Conservation (phyloP, 192 early-diverging fungal genomes). For the Rhizophagus clarus region DNA sequence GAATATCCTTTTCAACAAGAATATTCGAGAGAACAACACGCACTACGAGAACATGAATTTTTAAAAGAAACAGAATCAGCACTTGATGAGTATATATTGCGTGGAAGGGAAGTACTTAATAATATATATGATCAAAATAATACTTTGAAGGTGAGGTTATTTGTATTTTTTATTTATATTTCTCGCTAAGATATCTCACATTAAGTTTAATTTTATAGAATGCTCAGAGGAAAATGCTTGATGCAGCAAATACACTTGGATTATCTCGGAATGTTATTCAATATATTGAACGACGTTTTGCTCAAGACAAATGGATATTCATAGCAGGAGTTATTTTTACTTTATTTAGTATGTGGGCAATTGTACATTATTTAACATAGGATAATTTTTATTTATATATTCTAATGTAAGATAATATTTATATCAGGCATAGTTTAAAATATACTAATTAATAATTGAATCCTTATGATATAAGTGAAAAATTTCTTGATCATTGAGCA, state of each 20-base stretch:
- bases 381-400: background rate
- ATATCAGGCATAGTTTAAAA: background rate
- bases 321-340: constrained; percentile 54
- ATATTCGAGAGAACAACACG: constrained; percentile 31
- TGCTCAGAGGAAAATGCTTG: constrained; percentile 57
- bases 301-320: constrained; percentile 66
- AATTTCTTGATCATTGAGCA: no score
- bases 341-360: constrained; percentile 54
- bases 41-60: constrained; percentile 50
- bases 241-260: constrained; percentile 60
- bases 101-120: constrained; percentile 50
- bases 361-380: constrained; percentile 55
- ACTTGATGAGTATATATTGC: constrained; percentile 57
- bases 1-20: constrained; percentile 49
- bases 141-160: constrained; percentile 51
- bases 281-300: constrained; percentile 56
- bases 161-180: background rate
- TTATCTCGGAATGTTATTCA: constrained; percentile 61
- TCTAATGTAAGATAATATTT: no score
- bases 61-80: constrained; percentile 47
- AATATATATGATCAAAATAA: constrained; percentile 59
- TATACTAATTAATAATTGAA: background rate
- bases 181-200: background rate
- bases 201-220: constrained; percentile 42
- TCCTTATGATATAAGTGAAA: background rate